These are phyloP conservation scores for Penicillium sp. DNA, from an alignment of 2,329 filamentous ascomycete species.

Conservation along the genomic window DNA sequence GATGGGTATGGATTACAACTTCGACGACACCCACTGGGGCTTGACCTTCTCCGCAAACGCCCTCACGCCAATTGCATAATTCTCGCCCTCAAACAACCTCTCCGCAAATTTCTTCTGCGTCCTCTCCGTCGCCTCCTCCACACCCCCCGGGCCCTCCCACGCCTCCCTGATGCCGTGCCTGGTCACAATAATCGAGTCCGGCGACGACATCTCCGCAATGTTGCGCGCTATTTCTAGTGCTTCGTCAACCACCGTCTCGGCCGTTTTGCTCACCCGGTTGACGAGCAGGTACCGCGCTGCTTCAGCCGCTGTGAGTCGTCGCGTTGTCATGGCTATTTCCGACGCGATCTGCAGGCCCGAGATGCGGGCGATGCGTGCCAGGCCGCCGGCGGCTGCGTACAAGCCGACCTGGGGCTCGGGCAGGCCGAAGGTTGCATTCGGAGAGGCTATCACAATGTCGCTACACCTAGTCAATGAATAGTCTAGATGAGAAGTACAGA, in stretches of 20 bases:
- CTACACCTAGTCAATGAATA: constrained; percentile 26
- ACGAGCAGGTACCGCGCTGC: constrained; percentile 66
- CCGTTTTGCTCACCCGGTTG: constrained; percentile 55
- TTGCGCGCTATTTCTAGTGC: constrained; percentile 59
- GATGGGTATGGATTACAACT: constrained; percentile 24
- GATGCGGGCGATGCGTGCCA: constrained; percentile 64
- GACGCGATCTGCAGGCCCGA: constrained; percentile 65
- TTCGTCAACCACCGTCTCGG: constrained; percentile 25
- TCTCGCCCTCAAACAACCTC: constrained; percentile 62
- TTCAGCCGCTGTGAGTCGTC: constrained; percentile 56
- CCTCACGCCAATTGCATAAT: constrained; percentile 68
- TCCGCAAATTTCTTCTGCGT: constrained; percentile 57
- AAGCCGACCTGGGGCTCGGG: constrained; percentile 70
- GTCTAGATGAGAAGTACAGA: background rate
- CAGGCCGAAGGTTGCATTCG: constrained; percentile 59
- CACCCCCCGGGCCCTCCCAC: constrained; percentile 63
- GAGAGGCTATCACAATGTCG: constrained; percentile 64
- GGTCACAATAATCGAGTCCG: constrained; percentile 71
- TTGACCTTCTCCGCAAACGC: constrained; percentile 75
- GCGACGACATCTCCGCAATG: constrained; percentile 66
- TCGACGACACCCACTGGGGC: constrained; percentile 56
- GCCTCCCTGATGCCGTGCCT: constrained; percentile 67
- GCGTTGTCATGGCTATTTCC: constrained; percentile 67
- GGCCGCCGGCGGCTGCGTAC: constrained; percentile 65
- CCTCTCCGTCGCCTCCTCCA: constrained; percentile 58